Percentiles rank a stretch among this genome's conserved stretches.
Evolutionary conservation across 306 rosid species (phyloP).

Genomic region (Lathyrus tuberosus): DNA sequence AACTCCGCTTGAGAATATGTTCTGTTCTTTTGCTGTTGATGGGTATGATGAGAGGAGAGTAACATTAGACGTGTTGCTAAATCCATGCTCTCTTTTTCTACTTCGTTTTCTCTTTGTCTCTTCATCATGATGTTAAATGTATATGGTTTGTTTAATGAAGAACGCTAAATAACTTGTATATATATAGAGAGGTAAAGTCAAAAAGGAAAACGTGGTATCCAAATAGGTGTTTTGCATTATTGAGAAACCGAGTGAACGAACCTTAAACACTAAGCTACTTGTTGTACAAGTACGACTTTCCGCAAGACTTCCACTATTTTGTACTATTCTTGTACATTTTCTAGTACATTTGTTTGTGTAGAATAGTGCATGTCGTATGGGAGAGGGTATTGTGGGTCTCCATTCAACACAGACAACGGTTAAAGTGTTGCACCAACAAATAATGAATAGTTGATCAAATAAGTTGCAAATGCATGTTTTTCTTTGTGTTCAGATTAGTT

Average conservation of each 20-base stretch:
- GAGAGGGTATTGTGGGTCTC: not conserved
- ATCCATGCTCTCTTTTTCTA: slow-evolving; percentile 23
- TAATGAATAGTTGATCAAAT: too few species aligned
- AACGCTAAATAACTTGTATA: slow-evolving; percentile 14
- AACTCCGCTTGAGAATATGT: slow-evolving; percentile 1
- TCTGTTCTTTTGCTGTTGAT: not conserved
- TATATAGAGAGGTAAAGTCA: slow-evolving; percentile 34
- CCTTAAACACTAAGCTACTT: slow-evolving; percentile 22
- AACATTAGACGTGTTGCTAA: slow-evolving; percentile 31
- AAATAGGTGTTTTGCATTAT: too few species aligned
- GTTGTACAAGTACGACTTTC: not conserved
- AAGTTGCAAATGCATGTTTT: too few species aligned
- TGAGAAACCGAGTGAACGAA: too few species aligned
- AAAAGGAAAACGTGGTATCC: slow-evolving; percentile 8
- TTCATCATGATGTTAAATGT: slow-evolving; percentile 31
- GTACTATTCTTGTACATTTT: not conserved
- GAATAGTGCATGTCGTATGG: not conserved
- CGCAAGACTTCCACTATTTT: slow-evolving; percentile 24
- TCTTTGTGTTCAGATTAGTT: too few species aligned
- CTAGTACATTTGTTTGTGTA: not conserved
- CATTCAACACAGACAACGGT: not conserved
- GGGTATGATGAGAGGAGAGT: slow-evolving; percentile 18
- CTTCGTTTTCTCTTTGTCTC: slow-evolving; percentile 46
- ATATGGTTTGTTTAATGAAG: not conserved
- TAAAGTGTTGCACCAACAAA: too few species aligned